These are phyloP conservation scores for Quercus dentata DNA, from an alignment of 306 rosid species.

Conservation along the genomic window DNA sequence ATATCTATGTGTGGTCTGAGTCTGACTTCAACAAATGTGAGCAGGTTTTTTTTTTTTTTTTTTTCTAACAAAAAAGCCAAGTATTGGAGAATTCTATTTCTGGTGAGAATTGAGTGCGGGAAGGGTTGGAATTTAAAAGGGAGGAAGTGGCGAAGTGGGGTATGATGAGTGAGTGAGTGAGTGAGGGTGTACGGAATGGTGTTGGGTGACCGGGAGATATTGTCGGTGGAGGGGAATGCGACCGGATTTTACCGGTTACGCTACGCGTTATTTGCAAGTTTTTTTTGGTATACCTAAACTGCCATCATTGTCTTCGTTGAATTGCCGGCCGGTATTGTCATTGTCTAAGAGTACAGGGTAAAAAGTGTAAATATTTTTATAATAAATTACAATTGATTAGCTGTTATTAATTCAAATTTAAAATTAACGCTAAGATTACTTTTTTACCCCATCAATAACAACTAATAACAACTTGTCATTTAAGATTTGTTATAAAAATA, in stretches of 20 bases:
- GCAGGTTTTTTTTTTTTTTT: not conserved
- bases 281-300: constrained; percentile 23
- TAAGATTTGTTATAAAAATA: too few relatives aligned
- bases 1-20: not conserved
- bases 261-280: constrained; percentile 14
- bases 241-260: constrained; percentile 36
- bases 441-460: too few relatives aligned
- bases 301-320: constrained; percentile 9
- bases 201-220: constrained; percentile 14
- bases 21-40: not conserved
- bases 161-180: too few relatives aligned
- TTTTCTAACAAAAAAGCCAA: not conserved
- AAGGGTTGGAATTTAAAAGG: constrained; percentile 4
- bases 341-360: not conserved
- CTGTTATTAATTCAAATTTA: too few relatives aligned
- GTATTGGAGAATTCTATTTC: too few relatives aligned
- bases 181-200: not conserved
- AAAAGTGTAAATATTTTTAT: too few relatives aligned
- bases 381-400: too few relatives aligned
- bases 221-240: constrained; percentile 38
- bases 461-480: too few relatives aligned
- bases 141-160: not conserved
- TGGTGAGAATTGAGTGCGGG: not conserved
- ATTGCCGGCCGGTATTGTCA: constrained; percentile 10
- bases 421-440: too few relatives aligned